A percentile compares a stretch with the other conserved stretches of the same genome.
Conservation (phyloP, 352 stramenopile species). For the Phytophthora sansomeana region DNA sequence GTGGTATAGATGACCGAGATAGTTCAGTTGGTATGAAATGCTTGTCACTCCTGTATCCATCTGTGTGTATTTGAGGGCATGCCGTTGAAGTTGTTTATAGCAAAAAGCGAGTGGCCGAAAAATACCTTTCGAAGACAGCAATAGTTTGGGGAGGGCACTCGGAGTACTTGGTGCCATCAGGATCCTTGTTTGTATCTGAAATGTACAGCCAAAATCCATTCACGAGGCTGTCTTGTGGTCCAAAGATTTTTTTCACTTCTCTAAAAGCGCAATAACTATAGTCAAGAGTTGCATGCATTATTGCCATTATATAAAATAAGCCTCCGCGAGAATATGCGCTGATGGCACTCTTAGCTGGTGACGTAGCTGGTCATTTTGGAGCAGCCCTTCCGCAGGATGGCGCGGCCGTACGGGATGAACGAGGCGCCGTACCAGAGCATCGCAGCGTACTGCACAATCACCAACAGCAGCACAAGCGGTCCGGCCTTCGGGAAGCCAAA, state of each 20-base stretch:
- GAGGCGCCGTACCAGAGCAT: slow-evolving; percentile 89
- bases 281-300: slow-evolving; percentile 13
- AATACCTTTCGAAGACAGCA: background rate
- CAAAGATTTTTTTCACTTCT: slow-evolving; percentile 8
- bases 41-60: slow-evolving; percentile 19
- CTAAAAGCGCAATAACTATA: background rate
- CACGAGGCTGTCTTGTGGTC: no score
- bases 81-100: slow-evolving; percentile 18
- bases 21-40: slow-evolving; percentile 13
- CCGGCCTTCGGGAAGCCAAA: slow-evolving; percentile 76
- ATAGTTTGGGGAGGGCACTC: slow-evolving; percentile 1
- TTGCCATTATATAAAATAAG: slow-evolving; percentile 35
- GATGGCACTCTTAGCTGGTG: slow-evolving; percentile 39
- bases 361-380: slow-evolving; percentile 62
- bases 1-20: no score
- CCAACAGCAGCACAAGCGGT: slow-evolving; percentile 71
- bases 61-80: slow-evolving; percentile 5
- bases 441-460: slow-evolving; percentile 80
- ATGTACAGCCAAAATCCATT: no score
- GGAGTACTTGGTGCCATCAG: no score
- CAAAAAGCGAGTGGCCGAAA: no score
- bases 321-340: background rate
- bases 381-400: slow-evolving; percentile 80
- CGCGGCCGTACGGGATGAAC: slow-evolving; percentile 82
- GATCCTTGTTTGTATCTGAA: no score